Conservation (phyloP, 2,329 filamentous ascomycete genomes). For the Aureobasidium leucospermi region DNA sequence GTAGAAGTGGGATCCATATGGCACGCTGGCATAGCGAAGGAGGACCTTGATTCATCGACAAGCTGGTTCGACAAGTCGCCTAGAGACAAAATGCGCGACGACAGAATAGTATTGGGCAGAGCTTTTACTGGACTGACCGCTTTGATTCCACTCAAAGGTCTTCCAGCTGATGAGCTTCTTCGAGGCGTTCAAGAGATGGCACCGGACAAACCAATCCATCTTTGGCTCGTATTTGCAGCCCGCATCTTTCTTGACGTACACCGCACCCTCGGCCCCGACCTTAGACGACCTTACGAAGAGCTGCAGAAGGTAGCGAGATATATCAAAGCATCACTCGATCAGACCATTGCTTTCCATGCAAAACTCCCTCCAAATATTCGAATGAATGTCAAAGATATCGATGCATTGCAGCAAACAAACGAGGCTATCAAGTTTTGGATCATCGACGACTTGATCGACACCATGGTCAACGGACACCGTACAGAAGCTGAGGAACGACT, state of each 20-base stretch:
- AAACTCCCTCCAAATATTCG: neutral
- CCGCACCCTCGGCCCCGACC: neutral
- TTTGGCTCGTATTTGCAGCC: neutral
- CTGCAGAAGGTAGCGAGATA: neutral
- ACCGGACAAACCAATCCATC: neutral
- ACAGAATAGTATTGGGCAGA: neutral
- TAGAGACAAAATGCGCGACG: neutral
- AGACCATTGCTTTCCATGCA: neutral
- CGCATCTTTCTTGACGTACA: neutral
- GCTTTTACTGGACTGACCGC: neutral
- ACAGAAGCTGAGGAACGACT: neutral
- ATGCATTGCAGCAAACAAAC: neutral
- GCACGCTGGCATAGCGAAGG: neutral
- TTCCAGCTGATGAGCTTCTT: neutral
- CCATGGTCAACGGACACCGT: neutral
- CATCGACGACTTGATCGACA: neutral
- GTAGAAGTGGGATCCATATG: neutral
- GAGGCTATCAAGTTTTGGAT: neutral
- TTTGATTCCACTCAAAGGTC: neutral
- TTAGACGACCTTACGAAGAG: neutral
- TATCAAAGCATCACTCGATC: neutral
- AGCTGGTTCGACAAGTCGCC: neutral
- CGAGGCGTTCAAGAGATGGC: neutral
- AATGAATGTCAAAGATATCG: neutral
- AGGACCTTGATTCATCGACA: neutral